phyloP scores from a whole-genome alignment of 257 asterid genomes.

The Solanum sejunctum region DNA sequence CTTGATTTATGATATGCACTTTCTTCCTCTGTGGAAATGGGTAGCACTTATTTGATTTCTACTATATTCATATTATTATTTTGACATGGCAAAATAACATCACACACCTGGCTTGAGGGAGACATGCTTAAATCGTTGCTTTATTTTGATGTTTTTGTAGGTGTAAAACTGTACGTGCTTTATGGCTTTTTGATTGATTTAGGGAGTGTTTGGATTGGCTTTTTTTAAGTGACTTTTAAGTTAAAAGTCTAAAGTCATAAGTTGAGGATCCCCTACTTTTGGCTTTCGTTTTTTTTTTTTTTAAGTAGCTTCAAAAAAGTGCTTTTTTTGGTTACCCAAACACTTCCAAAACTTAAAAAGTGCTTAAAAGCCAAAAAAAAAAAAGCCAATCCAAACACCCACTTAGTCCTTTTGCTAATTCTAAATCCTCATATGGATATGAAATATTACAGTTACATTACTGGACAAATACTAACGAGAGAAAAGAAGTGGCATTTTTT shows the following conservation, averaged over 20 bases:
- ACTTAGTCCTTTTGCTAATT: neutral
- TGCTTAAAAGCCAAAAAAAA: too few species aligned
- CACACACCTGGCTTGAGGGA: neutral
- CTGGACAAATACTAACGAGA: neutral
- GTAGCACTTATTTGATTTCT: neutral
- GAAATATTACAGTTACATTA: neutral
- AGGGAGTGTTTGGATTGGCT: too few species aligned
- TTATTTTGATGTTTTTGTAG: neutral
- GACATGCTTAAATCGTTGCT: neutral
- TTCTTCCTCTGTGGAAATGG: neutral
- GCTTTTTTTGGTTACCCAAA: too few species aligned
- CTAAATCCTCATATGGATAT: neutral
- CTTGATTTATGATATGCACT: neutral
- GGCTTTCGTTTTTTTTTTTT: too few species aligned
- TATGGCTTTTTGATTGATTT: neutral
- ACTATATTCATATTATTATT: neutral
- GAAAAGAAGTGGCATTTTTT: neutral
- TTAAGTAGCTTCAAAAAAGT: too few species aligned
- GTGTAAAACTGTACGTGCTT: neutral
- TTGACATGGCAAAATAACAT: neutral
- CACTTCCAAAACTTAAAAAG: too few species aligned
- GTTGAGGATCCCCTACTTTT: too few species aligned
- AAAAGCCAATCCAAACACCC: too few species aligned
- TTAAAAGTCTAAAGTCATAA: too few species aligned
- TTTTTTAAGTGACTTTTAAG: too few species aligned